Evolutionary conservation across 495 filamentous ascomycete species (phyloP).

Genomic region (Annulohypoxylon stygium): DNA sequence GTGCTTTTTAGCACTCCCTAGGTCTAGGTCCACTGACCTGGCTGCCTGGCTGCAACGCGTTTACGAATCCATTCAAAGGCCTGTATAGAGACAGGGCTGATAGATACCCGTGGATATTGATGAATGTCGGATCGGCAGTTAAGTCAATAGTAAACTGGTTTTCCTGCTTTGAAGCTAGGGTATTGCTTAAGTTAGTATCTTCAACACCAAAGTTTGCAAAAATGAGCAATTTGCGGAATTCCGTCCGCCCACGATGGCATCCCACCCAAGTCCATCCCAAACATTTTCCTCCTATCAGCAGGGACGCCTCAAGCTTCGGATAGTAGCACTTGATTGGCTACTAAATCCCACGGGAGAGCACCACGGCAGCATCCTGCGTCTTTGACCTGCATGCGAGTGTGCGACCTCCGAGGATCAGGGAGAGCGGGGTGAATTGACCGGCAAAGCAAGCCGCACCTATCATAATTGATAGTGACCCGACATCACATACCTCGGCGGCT

Average conservation of each 20-base stretch:
- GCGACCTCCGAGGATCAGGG: slow-evolving; percentile 39
- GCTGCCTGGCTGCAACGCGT: neutral
- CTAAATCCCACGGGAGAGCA: slow-evolving; percentile 18
- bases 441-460: slow-evolving; percentile 41
- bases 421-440: slow-evolving; percentile 21
- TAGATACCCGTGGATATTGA: neutral
- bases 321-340: slow-evolving; percentile 21
- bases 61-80: neutral
- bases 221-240: neutral
- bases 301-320: slow-evolving; percentile 12
- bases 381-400: slow-evolving; percentile 37
- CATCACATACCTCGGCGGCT: slow-evolving; percentile 43
- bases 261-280: neutral
- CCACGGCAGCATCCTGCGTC: slow-evolving; percentile 31
- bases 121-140: neutral
- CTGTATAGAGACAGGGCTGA: neutral
- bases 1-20: neutral
- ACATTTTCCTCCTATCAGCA: slow-evolving; percentile 6
- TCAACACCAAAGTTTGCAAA: too few species aligned
- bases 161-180: neutral
- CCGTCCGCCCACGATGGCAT: neutral
- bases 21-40: too few species aligned
- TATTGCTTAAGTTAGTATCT: neutral
- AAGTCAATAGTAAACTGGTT: neutral
- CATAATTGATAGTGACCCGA: slow-evolving; percentile 29